Conservation (phyloP, 495 filamentous ascomycete genomes). For the Aspergillus homomorphus region DNA sequence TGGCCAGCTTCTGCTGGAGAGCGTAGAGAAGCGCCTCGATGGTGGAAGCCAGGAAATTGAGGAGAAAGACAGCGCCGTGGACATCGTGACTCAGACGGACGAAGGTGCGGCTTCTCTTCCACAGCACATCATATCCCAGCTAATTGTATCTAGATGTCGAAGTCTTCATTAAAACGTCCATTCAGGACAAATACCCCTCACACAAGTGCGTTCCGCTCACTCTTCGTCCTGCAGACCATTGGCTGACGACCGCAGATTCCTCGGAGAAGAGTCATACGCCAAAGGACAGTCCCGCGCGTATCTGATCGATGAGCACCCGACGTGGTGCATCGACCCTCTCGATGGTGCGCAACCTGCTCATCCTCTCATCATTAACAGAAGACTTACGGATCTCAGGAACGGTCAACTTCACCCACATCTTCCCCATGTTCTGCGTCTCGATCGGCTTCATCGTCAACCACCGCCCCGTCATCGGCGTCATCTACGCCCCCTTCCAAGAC, state of each 20-base stretch:
- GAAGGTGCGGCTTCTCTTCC: conserved; percentile 46
- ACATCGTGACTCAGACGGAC: conserved; percentile 69
- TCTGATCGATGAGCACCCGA: conserved; percentile 57
- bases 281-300: conserved; percentile 57
- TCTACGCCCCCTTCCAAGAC: conserved; percentile 61
- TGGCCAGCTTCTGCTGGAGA: conserved; percentile 54
- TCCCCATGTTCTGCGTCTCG: conserved; percentile 71
- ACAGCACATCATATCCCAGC: neutral
- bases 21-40: conserved; percentile 43
- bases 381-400: conserved; percentile 36
- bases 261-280: conserved; percentile 69
- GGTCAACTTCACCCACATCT: conserved; percentile 69
- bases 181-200: conserved; percentile 53
- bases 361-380: neutral
- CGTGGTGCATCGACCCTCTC: conserved; percentile 68
- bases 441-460: conserved; percentile 59
- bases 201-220: conserved; percentile 50
- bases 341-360: conserved; percentile 44
- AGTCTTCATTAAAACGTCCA: conserved; percentile 56
- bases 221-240: neutral
- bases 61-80: conserved; percentile 65
- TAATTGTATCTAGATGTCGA: conserved; percentile 54
- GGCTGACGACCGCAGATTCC: conserved; percentile 45
- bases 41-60: conserved; percentile 27
- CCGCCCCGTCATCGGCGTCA: conserved; percentile 59